Conservation (phyloP, 148 eudicot genomes). For the Polygonum aviculare region DNA sequence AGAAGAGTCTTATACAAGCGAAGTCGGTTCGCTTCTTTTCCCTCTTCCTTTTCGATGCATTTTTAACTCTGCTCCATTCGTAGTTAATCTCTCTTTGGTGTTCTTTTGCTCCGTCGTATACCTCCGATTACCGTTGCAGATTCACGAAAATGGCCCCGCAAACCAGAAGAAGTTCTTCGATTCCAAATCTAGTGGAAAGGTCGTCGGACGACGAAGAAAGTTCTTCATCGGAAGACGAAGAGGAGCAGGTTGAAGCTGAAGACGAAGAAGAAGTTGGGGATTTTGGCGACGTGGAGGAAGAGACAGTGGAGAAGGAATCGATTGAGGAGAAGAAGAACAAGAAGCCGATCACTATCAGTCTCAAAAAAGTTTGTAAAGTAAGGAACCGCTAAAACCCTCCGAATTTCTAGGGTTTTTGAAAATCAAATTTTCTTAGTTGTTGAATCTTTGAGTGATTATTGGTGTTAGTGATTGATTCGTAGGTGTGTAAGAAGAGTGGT, state of each 20-base stretch:
- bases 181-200: constrained; percentile 54
- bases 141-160: constrained; percentile 46
- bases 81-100: not conserved
- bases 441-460: not conserved
- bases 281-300: constrained; percentile 15
- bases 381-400: not conserved
- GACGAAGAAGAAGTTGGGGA: constrained; percentile 17
- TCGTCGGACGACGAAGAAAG: constrained; percentile 52
- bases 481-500: constrained; percentile 87
- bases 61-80: not conserved
- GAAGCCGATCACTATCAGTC: constrained; percentile 60
- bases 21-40: constrained; percentile 24
- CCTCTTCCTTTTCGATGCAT: not conserved
- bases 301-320: constrained; percentile 4
- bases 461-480: not conserved
- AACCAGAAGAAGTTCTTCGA: constrained; percentile 28
- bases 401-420: not conserved
- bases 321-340: constrained; percentile 24
- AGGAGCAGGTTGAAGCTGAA: constrained; percentile 26
- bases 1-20: constrained; percentile 13
- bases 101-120: not conserved
- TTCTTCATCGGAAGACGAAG: constrained; percentile 34
- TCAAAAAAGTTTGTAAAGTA: constrained; percentile 88
- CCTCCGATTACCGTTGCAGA: not conserved
- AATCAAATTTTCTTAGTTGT: not conserved